Conservation (phyloP, 2,329 filamentous ascomycete species). For the Botrytis paeoniae region DNA sequence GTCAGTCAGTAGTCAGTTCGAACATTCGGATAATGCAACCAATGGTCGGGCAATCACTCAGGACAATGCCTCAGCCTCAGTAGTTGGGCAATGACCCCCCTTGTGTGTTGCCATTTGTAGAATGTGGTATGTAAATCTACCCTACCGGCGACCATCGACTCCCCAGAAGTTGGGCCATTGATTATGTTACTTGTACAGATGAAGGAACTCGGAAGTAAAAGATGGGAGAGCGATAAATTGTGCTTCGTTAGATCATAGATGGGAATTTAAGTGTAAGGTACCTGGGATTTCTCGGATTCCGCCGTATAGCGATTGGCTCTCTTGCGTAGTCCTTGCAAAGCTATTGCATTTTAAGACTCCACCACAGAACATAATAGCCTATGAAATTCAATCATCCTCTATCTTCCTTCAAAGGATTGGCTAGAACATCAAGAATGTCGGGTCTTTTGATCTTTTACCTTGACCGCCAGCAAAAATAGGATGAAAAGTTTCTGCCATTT, state of each 20-base stretch:
- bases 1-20: conserved; percentile 3
- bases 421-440: background rate
- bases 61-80: background rate
- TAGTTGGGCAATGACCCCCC: background rate
- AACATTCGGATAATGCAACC: background rate
- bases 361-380: conserved; percentile 1
- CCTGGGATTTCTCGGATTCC: conserved; percentile 10
- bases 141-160: background rate
- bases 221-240: background rate
- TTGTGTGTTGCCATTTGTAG: conserved; percentile 6
- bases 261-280: background rate
- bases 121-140: conserved; percentile 6
- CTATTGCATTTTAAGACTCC: background rate
- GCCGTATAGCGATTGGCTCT: conserved; percentile 14
- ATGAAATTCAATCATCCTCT: background rate
- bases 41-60: background rate
- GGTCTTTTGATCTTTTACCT: background rate
- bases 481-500: conserved; percentile 4
- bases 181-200: background rate
- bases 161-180: background rate
- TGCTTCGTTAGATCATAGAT: background rate
- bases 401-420: background rate
- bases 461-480: conserved; percentile 10
- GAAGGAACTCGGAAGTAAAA: background rate
- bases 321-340: conserved; percentile 6